Percentiles rank a stretch among this genome's conserved stretches.
These are phyloP conservation scores for Cordyceps pruinosa DNA, from an alignment of 2,329 filamentous ascomycete genomes.

Conservation along the genomic window DNA sequence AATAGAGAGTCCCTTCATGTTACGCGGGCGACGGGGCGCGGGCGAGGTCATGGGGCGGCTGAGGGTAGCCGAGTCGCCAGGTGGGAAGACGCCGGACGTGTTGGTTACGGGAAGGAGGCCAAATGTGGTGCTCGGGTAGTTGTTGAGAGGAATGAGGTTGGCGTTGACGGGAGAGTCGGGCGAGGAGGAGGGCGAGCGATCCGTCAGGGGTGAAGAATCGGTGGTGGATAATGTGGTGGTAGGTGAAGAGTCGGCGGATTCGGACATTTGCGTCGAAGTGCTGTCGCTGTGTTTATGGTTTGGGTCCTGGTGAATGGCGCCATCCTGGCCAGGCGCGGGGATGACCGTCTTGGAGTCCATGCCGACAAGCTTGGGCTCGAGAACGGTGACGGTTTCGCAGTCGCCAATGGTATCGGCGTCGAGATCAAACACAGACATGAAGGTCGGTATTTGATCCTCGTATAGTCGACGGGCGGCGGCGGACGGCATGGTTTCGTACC, in stretches of 20 bases:
- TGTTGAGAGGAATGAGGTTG: slow-evolving; percentile 63
- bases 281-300: slow-evolving; percentile 68
- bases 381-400: slow-evolving; percentile 45
- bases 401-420: slow-evolving; percentile 50
- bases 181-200: slow-evolving; percentile 85
- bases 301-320: slow-evolving; percentile 37
- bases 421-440: slow-evolving; percentile 69
- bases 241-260: slow-evolving; percentile 88
- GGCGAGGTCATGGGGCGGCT: slow-evolving; percentile 60
- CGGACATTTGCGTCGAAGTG: slow-evolving; percentile 70
- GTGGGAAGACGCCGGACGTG: slow-evolving; percentile 36
- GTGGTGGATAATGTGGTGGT: slow-evolving; percentile 91
- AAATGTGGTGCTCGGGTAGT: slow-evolving; percentile 58
- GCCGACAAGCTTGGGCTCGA: slow-evolving; percentile 46
- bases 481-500: slow-evolving; percentile 48
- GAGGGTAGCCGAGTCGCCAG: slow-evolving; percentile 31
- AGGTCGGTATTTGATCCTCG: slow-evolving; percentile 66
- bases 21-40: slow-evolving; percentile 65
- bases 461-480: slow-evolving; percentile 54
- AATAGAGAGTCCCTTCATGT: slow-evolving; percentile 78
- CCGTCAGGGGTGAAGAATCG: slow-evolving; percentile 82
- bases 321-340: slow-evolving; percentile 31
- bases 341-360: slow-evolving; percentile 35
- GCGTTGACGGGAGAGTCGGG: slow-evolving; percentile 80
- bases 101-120: slow-evolving; percentile 22